Evolutionary conservation across 2,329 filamentous ascomycete genomes (phyloP).

Genomic region (Dissoconium aciculare): DNA sequence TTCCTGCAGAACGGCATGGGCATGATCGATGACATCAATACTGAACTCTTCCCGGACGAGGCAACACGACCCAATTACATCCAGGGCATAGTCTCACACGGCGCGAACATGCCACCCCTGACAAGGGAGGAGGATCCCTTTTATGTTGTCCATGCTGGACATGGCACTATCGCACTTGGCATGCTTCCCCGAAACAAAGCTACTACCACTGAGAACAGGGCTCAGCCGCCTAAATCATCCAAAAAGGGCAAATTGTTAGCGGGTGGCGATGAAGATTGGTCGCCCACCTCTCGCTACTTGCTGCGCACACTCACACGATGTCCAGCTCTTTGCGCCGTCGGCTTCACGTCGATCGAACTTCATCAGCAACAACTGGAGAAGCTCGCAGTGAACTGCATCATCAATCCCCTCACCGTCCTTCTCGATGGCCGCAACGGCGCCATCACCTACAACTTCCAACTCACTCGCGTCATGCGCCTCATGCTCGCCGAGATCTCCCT

Average conservation of each 20-base stretch:
- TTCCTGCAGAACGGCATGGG: conserved; percentile 75
- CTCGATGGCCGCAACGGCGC: conserved; percentile 62
- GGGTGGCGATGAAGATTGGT: conserved; percentile 12
- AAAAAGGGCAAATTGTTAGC: conserved; percentile 1
- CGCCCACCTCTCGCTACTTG: conserved; percentile 41
- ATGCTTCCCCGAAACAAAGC: conserved; percentile 30
- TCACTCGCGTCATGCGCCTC: conserved; percentile 51
- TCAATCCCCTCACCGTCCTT: conserved; percentile 69
- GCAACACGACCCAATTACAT: conserved; percentile 58
- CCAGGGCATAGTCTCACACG: conserved; percentile 50
- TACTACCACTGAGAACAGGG: conserved; percentile 4
- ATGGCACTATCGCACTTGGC: conserved; percentile 44
- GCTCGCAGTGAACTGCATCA: conserved; percentile 57
- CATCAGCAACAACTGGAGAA: conserved; percentile 63
- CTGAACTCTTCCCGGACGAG: conserved; percentile 52
- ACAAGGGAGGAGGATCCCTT: conserved; percentile 29
- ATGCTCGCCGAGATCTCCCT: conserved; percentile 60
- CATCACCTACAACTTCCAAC: conserved; percentile 50
- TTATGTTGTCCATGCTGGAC: conserved; percentile 41
- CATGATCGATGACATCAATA: conserved; percentile 61
- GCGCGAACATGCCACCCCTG: conserved; percentile 31
- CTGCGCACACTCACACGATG: conserved; percentile 48
- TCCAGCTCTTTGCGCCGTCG: conserved; percentile 46
- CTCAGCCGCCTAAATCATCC: conserved; percentile 3
- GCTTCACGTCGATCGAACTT: conserved; percentile 45